Conservation (phyloP, 345 rosid genomes). For the Lepidium didymum region DNA sequence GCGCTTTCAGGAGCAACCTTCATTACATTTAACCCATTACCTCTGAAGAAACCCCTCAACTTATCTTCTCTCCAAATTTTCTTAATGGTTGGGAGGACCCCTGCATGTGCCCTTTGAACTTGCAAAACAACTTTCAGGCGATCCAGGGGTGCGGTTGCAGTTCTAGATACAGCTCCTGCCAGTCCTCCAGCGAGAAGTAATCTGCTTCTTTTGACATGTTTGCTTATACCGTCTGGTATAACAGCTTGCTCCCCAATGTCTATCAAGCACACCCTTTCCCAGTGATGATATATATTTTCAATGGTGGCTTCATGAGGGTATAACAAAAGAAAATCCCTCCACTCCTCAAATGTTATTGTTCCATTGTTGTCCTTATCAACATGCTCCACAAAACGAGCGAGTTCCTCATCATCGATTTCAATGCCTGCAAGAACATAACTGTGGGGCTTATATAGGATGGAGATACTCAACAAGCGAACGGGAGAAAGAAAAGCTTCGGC, state of each 20-base stretch:
- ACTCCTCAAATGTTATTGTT: constrained; percentile 94
- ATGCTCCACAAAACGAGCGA: constrained; percentile 94
- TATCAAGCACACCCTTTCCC: constrained; percentile 88
- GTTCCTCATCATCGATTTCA: constrained; percentile 89
- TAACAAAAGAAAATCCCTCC: constrained; percentile 95
- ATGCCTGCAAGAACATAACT: constrained; percentile 57
- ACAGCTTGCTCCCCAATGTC: constrained; percentile 98
- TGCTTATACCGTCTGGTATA: constrained; percentile 91
- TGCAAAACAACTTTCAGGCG: constrained; percentile 85
- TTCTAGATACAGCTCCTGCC: constrained; percentile 96
- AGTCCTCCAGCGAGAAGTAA: constrained; percentile 88
- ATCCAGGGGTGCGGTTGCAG: constrained; percentile 94
- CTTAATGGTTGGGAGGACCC: constrained; percentile 52
- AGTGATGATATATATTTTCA: constrained; percentile 86
- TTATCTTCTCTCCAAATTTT: constrained; percentile 77
- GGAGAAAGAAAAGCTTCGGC: not conserved
- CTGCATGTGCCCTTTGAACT: constrained; percentile 66
- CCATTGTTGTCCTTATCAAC: constrained; percentile 98
- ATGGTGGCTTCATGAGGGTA: constrained; percentile 97
- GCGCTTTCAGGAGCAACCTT: constrained; percentile 99
- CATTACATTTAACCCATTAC: constrained; percentile 87
- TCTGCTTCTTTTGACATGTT: constrained; percentile 70
- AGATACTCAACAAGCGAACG: not conserved
- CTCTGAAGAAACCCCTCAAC: constrained; percentile 76
- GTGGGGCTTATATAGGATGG: constrained; percentile 37